Conservation (phyloP, 306 rosid species). For the Acmispon strigosus region DNA sequence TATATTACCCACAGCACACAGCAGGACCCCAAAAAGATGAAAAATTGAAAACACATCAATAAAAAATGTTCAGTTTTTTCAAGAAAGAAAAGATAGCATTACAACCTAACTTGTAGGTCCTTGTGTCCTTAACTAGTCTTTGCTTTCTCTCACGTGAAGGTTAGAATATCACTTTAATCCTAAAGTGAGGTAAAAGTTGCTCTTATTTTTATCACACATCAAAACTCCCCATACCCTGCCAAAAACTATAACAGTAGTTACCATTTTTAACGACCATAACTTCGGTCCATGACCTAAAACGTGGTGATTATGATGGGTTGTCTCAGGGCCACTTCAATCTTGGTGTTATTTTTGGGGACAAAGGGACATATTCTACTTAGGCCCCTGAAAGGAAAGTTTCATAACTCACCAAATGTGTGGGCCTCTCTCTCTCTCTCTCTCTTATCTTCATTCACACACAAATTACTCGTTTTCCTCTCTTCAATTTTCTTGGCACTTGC, state of each 20-base stretch:
- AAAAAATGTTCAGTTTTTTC: neutral
- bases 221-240: neutral
- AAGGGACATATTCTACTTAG: slow-evolving; percentile 11
- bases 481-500: neutral
- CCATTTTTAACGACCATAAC: neutral
- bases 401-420: slow-evolving; percentile 15
- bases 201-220: neutral
- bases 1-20: neutral
- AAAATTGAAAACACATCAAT: neutral
- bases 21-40: neutral
- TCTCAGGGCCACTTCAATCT: slow-evolving; percentile 11
- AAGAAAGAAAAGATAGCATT: neutral
- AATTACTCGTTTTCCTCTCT: neutral
- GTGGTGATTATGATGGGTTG: slow-evolving; percentile 16
- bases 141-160: slow-evolving; percentile 33
- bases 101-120: slow-evolving; percentile 5
- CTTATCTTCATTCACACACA: neutral
- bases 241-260: neutral
- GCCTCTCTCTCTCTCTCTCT: neutral
- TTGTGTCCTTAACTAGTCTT: neutral
- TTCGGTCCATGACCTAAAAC: slow-evolving; percentile 20
- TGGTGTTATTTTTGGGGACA: slow-evolving; percentile 7
- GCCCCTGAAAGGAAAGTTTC: slow-evolving; percentile 12
- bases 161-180: neutral
- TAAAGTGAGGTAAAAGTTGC: slow-evolving; percentile 7